These are phyloP conservation scores for Lyophyllum atratum DNA, from an alignment of 768 basidiomycete species.

Conservation along the genomic window DNA sequence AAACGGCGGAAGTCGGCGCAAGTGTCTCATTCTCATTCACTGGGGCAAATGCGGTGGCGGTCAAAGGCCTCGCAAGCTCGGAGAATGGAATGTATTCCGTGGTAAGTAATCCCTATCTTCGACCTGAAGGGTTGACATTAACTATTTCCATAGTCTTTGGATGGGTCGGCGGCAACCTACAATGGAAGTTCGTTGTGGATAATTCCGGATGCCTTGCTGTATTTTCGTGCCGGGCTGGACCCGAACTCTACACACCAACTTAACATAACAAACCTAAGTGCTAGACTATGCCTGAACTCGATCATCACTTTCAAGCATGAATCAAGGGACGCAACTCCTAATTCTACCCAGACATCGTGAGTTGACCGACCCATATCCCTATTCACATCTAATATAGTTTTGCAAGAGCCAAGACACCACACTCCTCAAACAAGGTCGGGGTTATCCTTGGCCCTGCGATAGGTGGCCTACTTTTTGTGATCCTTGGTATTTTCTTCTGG, in stretches of 20 bases:
- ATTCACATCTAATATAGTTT: background rate
- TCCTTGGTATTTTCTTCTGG: conserved; percentile 12
- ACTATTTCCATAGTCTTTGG: conserved; percentile 11
- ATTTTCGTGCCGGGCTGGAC: conserved; percentile 19
- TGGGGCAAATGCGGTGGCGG: conserved; percentile 17
- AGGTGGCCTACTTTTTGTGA: conserved; percentile 4
- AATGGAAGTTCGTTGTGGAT: conserved; percentile 18
- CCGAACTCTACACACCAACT: conserved; percentile 13
- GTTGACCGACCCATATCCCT: background rate
- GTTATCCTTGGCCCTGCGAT: conserved; percentile 13
- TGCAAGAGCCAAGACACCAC: background rate
- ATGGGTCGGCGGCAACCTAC: conserved; percentile 12
- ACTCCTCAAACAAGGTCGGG: conserved; percentile 9
- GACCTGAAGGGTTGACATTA: background rate
- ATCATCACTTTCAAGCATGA: conserved; percentile 17
- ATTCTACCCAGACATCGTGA: conserved; percentile 6
- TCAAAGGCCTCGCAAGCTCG: conserved; percentile 14
- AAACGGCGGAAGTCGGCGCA: conserved; percentile 15
- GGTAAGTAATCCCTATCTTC: conserved; percentile 5
- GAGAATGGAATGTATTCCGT: conserved; percentile 19
- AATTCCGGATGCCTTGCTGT: conserved; percentile 20
- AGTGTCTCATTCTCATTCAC: conserved; percentile 18
- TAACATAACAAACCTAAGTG: conserved; percentile 16
- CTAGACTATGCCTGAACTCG: conserved; percentile 18
- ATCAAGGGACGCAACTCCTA: background rate